A percentile compares a stretch with the other conserved stretches of the same genome.
These are phyloP conservation scores for Echria macrotheca DNA, from an alignment of 495 filamentous ascomycete species.

Conservation along the genomic window DNA sequence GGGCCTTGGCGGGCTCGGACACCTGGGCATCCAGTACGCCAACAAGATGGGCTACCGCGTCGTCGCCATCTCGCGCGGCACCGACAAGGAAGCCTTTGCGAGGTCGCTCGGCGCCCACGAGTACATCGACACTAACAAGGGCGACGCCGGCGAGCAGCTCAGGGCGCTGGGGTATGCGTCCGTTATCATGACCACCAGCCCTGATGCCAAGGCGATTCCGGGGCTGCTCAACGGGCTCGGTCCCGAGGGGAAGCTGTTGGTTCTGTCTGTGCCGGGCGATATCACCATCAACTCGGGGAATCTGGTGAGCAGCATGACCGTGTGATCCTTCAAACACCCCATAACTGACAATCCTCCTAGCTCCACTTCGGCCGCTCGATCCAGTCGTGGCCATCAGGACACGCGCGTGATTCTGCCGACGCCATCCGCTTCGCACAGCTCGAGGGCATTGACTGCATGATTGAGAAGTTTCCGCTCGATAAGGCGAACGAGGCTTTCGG, in stretches of 20 bases:
- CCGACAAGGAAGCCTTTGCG: conserved; percentile 55
- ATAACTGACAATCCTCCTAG: background rate
- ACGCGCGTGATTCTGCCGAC: conserved; percentile 61
- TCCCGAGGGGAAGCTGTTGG: conserved; percentile 51
- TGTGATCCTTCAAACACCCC: background rate
- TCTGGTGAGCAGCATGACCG: background rate
- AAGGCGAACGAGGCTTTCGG: conserved; percentile 49
- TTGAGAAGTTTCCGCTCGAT: conserved; percentile 57
- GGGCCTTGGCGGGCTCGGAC: conserved; percentile 62
- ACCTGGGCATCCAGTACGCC: conserved; percentile 63
- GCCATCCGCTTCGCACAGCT: conserved; percentile 55
- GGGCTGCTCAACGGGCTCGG: conserved; percentile 51
- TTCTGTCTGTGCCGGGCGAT: conserved; percentile 12
- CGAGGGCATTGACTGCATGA: conserved; percentile 55
- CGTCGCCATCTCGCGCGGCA: conserved; percentile 55
- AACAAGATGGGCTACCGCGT: conserved; percentile 60
- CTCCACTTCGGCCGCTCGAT: conserved; percentile 36
- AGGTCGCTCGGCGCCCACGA: conserved; percentile 59
- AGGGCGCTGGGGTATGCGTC: conserved; percentile 56
- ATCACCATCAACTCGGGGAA: conserved; percentile 6
- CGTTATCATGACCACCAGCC: conserved; percentile 59
- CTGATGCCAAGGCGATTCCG: conserved; percentile 48
- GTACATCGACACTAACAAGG: conserved; percentile 57
- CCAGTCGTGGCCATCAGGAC: conserved; percentile 58
- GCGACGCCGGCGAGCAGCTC: conserved; percentile 46